A percentile compares a stretch with the other conserved stretches of the same genome.
These are phyloP conservation scores for Pseudocercospora vitis DNA, from an alignment of 2,329 filamentous ascomycete species.

Conservation along the genomic window DNA sequence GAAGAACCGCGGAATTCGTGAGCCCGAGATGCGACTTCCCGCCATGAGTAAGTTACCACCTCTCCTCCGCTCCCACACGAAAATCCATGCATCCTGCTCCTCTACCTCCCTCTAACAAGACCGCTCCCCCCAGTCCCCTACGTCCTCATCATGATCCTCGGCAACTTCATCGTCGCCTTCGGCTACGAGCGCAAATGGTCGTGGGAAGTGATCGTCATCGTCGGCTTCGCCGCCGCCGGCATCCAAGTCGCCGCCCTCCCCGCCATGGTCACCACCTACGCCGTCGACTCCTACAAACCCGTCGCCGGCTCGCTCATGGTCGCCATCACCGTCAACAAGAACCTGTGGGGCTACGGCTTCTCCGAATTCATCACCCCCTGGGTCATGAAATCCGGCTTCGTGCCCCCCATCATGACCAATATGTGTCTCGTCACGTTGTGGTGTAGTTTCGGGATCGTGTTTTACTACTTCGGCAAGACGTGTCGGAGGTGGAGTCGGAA, in stretches of 20 bases:
- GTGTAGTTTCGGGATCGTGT: constrained; percentile 56
- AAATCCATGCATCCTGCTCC: too few relatives aligned
- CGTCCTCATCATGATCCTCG: constrained; percentile 56
- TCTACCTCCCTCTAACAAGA: not conserved
- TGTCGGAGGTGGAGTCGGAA: constrained; percentile 58
- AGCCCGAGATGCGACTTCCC: constrained; percentile 59
- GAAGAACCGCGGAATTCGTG: constrained; percentile 56
- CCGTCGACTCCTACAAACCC: constrained; percentile 65
- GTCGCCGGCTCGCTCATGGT: constrained; percentile 62
- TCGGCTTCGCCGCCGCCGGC: constrained; percentile 58
- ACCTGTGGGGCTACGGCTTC: constrained; percentile 63
- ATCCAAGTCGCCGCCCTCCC: constrained; percentile 63
- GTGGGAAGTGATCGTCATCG: constrained; percentile 56
- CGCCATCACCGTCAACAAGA: constrained; percentile 63
- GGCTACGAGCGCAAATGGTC: constrained; percentile 46
- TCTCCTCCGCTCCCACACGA: too few relatives aligned
- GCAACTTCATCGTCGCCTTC: constrained; percentile 55
- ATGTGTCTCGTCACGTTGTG: constrained; percentile 55
- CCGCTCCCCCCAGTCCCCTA: constrained; percentile 49
- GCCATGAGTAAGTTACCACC: constrained; percentile 39
- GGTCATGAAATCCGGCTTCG: constrained; percentile 52
- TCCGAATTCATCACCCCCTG: constrained; percentile 45
- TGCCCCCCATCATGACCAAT: constrained; percentile 62
- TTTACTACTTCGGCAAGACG: constrained; percentile 60
- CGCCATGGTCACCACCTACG: constrained; percentile 59